Conservation (phyloP, 129 eudicot genomes). For the Centaurea solstitialis region DNA sequence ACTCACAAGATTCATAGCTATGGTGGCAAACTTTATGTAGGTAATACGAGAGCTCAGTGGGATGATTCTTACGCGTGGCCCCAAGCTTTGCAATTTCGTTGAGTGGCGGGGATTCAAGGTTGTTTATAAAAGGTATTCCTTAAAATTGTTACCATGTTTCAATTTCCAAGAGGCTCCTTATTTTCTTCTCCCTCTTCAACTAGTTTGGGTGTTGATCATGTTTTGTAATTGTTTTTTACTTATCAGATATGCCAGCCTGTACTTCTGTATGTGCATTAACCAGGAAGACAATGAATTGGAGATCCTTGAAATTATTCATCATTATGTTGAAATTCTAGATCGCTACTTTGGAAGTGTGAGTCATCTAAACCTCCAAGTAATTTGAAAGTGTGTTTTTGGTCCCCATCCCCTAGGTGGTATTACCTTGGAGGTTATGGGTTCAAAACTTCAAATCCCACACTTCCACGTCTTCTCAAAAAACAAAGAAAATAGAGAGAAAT, state of each 20-base stretch:
- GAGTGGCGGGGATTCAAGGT: conserved; percentile 97
- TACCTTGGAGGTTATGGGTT: neutral
- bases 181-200: neutral
- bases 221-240: conserved; percentile 15
- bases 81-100: conserved; percentile 91
- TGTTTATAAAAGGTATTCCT: conserved; percentile 80
- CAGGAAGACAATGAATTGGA: conserved; percentile 94
- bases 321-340: conserved; percentile 86
- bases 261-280: conserved; percentile 94
- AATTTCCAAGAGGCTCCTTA: neutral
- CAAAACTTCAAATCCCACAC: conserved; percentile 7
- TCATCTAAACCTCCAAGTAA: conserved; percentile 11
- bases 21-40: conserved; percentile 38
- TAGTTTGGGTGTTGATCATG: neutral
- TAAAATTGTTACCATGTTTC: neutral
- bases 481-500: neutral
- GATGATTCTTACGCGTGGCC: conserved; percentile 78
- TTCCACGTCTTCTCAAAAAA: neutral
- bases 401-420: neutral
- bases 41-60: conserved; percentile 95
- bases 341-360: conserved; percentile 97
- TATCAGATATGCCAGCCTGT: conserved; percentile 90
- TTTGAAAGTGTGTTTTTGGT: neutral
- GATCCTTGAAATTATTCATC: conserved; percentile 90
- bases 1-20: neutral